Evolutionary conservation across 164 flowering plant genomes (phyloP).

Genomic region (Cinnamomum chago): DNA sequence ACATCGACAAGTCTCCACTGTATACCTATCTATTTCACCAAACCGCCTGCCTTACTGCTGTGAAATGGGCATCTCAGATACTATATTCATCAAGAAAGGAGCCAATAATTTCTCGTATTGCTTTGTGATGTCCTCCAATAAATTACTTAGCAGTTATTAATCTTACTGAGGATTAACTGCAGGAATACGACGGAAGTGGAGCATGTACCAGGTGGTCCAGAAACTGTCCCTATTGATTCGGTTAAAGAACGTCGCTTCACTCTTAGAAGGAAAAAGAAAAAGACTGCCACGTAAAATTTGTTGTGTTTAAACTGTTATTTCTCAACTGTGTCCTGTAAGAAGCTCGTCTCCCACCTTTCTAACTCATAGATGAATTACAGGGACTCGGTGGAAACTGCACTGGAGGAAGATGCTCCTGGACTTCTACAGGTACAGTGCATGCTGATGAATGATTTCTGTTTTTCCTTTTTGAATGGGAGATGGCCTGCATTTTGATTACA

Average conservation of each 20-base stretch:
- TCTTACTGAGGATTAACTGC: neutral
- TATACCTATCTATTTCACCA: neutral
- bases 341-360: neutral
- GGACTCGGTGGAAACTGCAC: constrained; percentile 66
- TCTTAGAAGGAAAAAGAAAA: constrained; percentile 13
- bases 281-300: constrained; percentile 57
- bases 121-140: neutral
- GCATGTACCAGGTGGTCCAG: neutral
- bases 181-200: neutral
- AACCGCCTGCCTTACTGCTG: neutral
- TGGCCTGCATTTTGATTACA: neutral
- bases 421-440: constrained; percentile 60
- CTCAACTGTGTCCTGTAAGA: neutral
- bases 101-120: neutral
- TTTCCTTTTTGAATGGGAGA: neutral
- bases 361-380: constrained; percentile 34
- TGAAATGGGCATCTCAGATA: no score
- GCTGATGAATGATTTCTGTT: neutral
- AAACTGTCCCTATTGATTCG: constrained; percentile 1
- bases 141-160: neutral
- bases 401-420: constrained; percentile 98
- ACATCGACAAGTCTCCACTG: neutral
- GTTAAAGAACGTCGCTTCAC: neutral
- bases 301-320: neutral
- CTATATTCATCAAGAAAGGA: no score